These are phyloP conservation scores for Fibroporia radiculosa DNA, from an alignment of 768 basidiomycete genomes.

Conservation along the genomic window DNA sequence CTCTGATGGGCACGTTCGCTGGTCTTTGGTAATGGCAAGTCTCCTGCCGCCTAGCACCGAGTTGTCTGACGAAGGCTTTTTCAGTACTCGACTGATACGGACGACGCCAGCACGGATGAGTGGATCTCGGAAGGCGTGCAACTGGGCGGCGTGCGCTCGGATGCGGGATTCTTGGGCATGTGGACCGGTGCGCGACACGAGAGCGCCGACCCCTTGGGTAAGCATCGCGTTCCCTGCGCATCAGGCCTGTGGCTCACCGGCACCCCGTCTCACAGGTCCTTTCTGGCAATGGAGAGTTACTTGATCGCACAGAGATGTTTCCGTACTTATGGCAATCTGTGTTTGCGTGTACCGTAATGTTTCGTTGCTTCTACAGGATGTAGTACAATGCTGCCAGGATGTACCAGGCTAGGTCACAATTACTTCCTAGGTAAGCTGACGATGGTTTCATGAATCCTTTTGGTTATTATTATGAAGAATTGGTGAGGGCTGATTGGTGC, in stretches of 20 bases:
- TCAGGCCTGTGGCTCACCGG: neutral
- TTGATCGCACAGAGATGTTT: too few relatives aligned
- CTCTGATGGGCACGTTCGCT: conserved; percentile 41
- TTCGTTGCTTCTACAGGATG: too few relatives aligned
- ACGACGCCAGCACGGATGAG: conserved; percentile 14
- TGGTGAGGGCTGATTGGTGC: too few relatives aligned
- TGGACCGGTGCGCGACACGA: conserved; percentile 49
- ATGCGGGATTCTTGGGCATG: conserved; percentile 42
- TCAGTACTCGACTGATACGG: neutral
- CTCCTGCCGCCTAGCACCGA: neutral
- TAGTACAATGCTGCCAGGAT: too few relatives aligned
- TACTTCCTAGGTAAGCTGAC: too few relatives aligned
- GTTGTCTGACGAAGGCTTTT: neutral
- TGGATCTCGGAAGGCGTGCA: conserved; percentile 53
- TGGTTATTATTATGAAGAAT: too few relatives aligned
- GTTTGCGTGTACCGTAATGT: too few relatives aligned
- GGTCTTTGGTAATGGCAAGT: conserved; percentile 35
- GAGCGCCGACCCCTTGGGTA: conserved; percentile 34
- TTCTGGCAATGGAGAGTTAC: conserved; percentile 5
- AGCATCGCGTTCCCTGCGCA: neutral
- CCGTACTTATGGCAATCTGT: too few relatives aligned
- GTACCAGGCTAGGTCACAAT: too few relatives aligned
- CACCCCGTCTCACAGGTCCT: neutral
- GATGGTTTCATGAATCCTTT: too few relatives aligned
- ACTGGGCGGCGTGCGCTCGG: conserved; percentile 46